Percentiles rank a stretch among this genome's conserved stretches.
Evolutionary conservation across 2,329 filamentous ascomycete species (phyloP).

Genomic region (Colletotrichum viniferum): DNA sequence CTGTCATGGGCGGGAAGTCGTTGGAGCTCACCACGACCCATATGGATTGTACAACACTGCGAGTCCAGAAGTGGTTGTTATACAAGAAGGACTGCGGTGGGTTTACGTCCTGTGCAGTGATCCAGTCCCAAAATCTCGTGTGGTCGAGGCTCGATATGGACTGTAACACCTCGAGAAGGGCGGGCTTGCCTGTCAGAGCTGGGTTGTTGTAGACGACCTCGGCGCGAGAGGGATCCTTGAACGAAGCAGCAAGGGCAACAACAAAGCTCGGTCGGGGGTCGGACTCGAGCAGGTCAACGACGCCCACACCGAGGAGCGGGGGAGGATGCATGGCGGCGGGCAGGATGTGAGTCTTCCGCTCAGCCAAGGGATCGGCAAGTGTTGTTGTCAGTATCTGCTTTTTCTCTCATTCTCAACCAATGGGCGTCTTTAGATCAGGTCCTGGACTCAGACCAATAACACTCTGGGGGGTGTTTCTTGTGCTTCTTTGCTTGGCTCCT

Average conservation of each 20-base stretch:
- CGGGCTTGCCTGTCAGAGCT: slow-evolving; percentile 32
- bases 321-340: slow-evolving; percentile 19
- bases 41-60: slow-evolving; percentile 33
- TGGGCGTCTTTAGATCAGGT: background rate
- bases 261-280: slow-evolving; percentile 48
- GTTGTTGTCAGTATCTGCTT: slow-evolving; percentile 9
- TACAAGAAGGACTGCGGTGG: slow-evolving; percentile 32
- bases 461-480: background rate
- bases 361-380: slow-evolving; percentile 19
- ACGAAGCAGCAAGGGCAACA: slow-evolving; percentile 26
- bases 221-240: slow-evolving; percentile 17
- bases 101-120: slow-evolving; percentile 27
- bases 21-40: slow-evolving; percentile 46
- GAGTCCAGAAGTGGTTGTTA: slow-evolving; percentile 40
- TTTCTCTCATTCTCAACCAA: slow-evolving; percentile 19
- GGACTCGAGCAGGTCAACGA: slow-evolving; percentile 43
- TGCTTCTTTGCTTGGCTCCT: background rate
- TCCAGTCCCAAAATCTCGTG: slow-evolving; percentile 44
- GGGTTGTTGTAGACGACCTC: slow-evolving; percentile 40
- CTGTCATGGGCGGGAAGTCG: slow-evolving; percentile 33
- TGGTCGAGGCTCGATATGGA: slow-evolving; percentile 33
- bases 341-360: slow-evolving; percentile 8
- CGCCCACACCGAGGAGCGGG: slow-evolving; percentile 29
- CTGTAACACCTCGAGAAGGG: slow-evolving; percentile 34
- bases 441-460: background rate